Conservation (phyloP, 1,284 basidiomycete species). For the Exobasidium cylindrosporum region DNA sequence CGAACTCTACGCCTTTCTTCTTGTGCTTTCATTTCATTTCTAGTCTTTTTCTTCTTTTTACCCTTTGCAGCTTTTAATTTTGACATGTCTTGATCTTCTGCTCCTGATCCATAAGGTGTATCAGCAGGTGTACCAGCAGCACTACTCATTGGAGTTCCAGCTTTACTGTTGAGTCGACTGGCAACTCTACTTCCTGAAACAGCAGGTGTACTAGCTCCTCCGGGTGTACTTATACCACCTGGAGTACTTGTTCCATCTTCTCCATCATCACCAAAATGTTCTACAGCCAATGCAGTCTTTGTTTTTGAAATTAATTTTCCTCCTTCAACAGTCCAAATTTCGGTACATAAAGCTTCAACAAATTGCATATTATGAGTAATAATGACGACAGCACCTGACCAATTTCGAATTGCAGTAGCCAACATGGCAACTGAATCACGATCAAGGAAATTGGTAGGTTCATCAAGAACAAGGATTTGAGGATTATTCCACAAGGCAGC, state of each 20-base stretch:
- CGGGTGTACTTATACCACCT: conserved; percentile 69
- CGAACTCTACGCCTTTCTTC: conserved; percentile 50
- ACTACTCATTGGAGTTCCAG: conserved; percentile 54
- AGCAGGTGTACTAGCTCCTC: conserved; percentile 52
- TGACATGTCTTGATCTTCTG: conserved; percentile 54
- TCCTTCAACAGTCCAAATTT: conserved; percentile 67
- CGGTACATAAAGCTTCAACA: conserved; percentile 53
- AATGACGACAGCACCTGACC: conserved; percentile 93
- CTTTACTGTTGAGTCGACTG: conserved; percentile 52
- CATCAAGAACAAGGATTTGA: conserved; percentile 50
- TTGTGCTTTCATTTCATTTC: conserved; percentile 54
- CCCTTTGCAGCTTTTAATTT: conserved; percentile 54
- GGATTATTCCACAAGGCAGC: conserved; percentile 55
- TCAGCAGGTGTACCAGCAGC: conserved; percentile 57
- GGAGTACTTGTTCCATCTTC: conserved; percentile 62
- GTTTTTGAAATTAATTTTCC: conserved; percentile 83
- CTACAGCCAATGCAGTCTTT: conserved; percentile 78
- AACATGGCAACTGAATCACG: conserved; percentile 75
- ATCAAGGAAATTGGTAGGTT: conserved; percentile 86
- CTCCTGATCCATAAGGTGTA: conserved; percentile 46
- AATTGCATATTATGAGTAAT: conserved; percentile 79
- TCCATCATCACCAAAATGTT: conserved; percentile 62
- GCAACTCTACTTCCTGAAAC: conserved; percentile 57
- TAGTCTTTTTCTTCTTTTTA: conserved; percentile 54
- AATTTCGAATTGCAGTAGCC: conserved; percentile 91